A percentile compares a stretch with the other conserved stretches of the same genome.
Conservation (phyloP, 495 filamentous ascomycete genomes). For the Penicillium flavigenum region DNA sequence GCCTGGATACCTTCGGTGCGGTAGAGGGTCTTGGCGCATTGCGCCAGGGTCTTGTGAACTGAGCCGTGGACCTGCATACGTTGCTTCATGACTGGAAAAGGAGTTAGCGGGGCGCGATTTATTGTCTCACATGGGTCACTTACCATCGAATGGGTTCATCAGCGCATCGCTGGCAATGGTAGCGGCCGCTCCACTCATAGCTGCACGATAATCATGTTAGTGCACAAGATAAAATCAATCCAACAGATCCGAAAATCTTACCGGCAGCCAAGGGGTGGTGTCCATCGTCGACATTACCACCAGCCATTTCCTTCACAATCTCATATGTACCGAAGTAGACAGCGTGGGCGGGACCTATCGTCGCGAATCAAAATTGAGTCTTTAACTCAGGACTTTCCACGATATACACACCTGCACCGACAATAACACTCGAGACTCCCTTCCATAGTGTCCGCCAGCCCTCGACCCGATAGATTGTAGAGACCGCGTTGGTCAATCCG, state of each 20-base stretch:
- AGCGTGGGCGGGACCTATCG: slow-evolving; percentile 88
- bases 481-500: slow-evolving; percentile 87
- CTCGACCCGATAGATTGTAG: slow-evolving; percentile 85
- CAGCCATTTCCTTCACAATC: slow-evolving; percentile 91
- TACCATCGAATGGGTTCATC: slow-evolving; percentile 99
- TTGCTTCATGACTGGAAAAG: slow-evolving; percentile 85
- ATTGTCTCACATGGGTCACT: slow-evolving; percentile 21
- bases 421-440: slow-evolving; percentile 92
- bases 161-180: slow-evolving; percentile 96
- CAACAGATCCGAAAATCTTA: slow-evolving; percentile 35
- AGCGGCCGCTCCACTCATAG: slow-evolving; percentile 86
- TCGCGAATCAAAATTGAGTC: slow-evolving; percentile 26
- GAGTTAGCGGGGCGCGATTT: slow-evolving; percentile 17
- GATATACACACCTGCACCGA: slow-evolving; percentile 74
- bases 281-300: slow-evolving; percentile 81
- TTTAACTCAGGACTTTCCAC: neutral
- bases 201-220: slow-evolving; percentile 45
- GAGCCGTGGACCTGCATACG: slow-evolving; percentile 98
- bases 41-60: slow-evolving; percentile 75
- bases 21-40: slow-evolving; percentile 87
- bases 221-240: neutral
- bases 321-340: slow-evolving; percentile 99
- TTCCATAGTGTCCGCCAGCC: slow-evolving; percentile 91
- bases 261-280: slow-evolving; percentile 94
- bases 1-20: slow-evolving; percentile 81